Base-by-base conservation (phyloP, 1,284 basidiomycete species). In the Naganishia sp. region DNA sequence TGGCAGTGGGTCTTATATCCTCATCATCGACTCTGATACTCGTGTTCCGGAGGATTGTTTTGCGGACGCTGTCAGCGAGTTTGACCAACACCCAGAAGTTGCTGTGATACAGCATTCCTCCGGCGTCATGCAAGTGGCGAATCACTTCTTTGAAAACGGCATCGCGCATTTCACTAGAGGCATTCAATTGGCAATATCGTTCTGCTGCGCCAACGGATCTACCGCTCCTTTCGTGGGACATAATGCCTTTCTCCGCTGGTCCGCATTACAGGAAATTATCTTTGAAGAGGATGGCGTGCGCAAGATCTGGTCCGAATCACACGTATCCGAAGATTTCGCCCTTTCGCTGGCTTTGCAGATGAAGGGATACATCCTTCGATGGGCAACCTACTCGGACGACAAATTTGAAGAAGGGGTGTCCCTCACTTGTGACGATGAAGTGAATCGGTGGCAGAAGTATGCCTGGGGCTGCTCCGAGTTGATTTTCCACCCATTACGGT, bases 361-460 rank as follows among this genome's bases (percentile, higher is more conserved):
- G 31, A 50, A 60, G 70, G 86, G 88, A 0, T 92, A 90, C 76
- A 84, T 83, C 69, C 87, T 91, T 65, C 87, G 90, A 58, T 93
- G 90, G 90, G 88, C 90, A 6, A 89, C 88, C 0, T 93, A 93
- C 76, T 87, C 85, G 0, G 84, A 89, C 50, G 85, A 88, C 45
- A 88, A 85, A 0, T 94, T 92, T 81, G 88, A 90, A 77, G 91
- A 94, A 73, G 91, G 91, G 71, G 91, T 94, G 21, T 90, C 88
- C 0, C 81, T 94, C 11, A 81, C 81, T 7, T 73, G 72, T 62
- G 78, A 79, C 58, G 79, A 80, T 68, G 79, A 80, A 71, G 57
- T 80, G 63, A 91, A 91, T 70, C 79, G 90, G 2, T 93, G 90
- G 90, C 88, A 92, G 71, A 93, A 93, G 74, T 93, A 93, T 72